Evolutionary conservation across 208 protist genomes (phyloP).

Genomic region (Novymonas esmeraldas): DNA sequence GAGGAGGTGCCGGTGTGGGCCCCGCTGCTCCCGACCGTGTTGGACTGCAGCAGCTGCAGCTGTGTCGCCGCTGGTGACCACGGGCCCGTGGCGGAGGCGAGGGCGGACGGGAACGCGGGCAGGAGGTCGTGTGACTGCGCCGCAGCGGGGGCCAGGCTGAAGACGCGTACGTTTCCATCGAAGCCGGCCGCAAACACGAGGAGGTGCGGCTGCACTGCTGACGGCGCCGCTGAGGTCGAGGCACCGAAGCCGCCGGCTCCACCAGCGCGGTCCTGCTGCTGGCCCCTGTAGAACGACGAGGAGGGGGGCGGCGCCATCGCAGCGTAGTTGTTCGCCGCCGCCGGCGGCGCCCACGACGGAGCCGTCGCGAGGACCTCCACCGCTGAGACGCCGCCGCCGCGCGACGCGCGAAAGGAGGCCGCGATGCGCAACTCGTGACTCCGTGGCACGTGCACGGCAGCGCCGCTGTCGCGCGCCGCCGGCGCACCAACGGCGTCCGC

Average conservation of each 20-base stretch:
- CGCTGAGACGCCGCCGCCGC: conserved; percentile 22
- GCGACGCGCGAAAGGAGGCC: conserved; percentile 30
- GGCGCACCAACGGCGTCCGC: too few relatives aligned
- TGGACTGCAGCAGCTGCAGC: background rate
- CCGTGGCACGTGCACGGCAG: background rate
- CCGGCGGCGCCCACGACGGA: background rate
- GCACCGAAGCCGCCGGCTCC: background rate
- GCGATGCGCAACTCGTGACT: conserved; percentile 12
- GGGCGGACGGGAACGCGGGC: background rate
- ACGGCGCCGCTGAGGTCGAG: background rate
- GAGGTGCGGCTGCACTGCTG: background rate
- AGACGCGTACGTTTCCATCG: conserved; percentile 72
- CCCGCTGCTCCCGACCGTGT: background rate
- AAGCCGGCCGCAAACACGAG: conserved; percentile 53
- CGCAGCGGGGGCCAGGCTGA: conserved; percentile 27
- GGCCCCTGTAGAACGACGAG: too few relatives aligned
- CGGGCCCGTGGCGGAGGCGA: background rate
- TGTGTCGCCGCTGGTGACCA: background rate
- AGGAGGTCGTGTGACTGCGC: background rate
- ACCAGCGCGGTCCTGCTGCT: background rate
- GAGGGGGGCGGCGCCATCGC: background rate
- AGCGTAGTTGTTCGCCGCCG: background rate
- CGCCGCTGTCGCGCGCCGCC: conserved; percentile 6
- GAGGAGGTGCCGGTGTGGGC: background rate
- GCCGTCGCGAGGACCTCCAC: conserved; percentile 5